Conservation (phyloP, 2,329 filamentous ascomycete species). For the Microthyrium microscopicum region DNA sequence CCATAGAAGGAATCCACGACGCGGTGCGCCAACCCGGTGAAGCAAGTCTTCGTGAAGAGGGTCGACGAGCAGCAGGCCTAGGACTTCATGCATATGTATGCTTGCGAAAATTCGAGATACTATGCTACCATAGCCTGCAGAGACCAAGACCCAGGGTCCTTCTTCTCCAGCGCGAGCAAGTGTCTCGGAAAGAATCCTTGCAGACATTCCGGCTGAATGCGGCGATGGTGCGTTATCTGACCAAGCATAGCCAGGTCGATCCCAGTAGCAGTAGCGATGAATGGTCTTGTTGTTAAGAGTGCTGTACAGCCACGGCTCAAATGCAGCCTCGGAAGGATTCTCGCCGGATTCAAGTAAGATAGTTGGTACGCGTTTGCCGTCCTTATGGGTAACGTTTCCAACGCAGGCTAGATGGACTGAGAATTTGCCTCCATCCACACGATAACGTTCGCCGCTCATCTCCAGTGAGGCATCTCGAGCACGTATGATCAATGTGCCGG, state of each 20-base stretch:
- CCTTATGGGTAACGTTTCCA: conserved; percentile 45
- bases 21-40: conserved; percentile 42
- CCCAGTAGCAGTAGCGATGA: conserved; percentile 81
- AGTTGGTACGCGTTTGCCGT: conserved; percentile 50
- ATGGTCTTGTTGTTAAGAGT: conserved; percentile 69
- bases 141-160: conserved; percentile 78
- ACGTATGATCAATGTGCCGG: conserved; percentile 62
- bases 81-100: conserved; percentile 57
- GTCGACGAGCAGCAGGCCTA: conserved; percentile 72
- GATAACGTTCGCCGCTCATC: conserved; percentile 58
- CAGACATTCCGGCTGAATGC: conserved; percentile 82
- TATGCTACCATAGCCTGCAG: conserved; percentile 71
- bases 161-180: conserved; percentile 63
- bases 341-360: conserved; percentile 77
- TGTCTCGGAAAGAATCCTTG: conserved; percentile 75
- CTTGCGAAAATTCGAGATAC: conserved; percentile 86
- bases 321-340: conserved; percentile 56
- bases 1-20: conserved; percentile 74
- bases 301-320: conserved; percentile 65
- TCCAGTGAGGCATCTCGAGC: conserved; percentile 60
- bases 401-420: conserved; percentile 71
- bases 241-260: conserved; percentile 80
- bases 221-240: conserved; percentile 86
- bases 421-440: conserved; percentile 73
- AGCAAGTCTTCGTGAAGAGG: conserved; percentile 79